Evolutionary conservation across 345 rosid genomes (phyloP).

Genomic region (Moringa oleifera): DNA sequence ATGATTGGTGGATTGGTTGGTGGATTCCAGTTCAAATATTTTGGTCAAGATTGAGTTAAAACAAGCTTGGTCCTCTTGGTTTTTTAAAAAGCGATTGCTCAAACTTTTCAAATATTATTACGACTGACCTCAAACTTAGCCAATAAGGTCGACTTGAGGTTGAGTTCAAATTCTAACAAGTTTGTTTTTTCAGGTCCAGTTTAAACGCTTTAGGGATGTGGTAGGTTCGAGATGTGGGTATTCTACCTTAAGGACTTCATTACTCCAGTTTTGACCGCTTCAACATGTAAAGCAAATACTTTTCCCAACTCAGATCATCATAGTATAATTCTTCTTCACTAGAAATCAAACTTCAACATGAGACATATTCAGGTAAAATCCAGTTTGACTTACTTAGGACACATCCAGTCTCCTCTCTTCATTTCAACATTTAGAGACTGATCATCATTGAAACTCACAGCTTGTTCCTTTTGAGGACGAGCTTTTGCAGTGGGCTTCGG

Average conservation of each 20-base stretch:
- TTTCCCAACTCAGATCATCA: background rate
- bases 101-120: no score
- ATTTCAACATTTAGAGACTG: conserved; percentile 41
- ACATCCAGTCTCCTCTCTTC: conserved; percentile 76
- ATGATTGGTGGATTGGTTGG: no score
- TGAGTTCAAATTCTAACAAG: no score
- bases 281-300: background rate
- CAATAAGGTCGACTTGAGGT: no score
- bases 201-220: no score
- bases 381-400: conserved; percentile 62
- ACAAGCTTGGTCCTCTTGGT: no score
- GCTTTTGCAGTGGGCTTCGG: conserved; percentile 39
- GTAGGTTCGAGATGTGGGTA: no score
- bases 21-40: no score
- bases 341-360: background rate
- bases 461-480: conserved; percentile 22
- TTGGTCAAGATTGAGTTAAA: no score
- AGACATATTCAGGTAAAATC: background rate
- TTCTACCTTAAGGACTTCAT: background rate
- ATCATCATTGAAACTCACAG: conserved; percentile 15
- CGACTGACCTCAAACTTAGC: no score
- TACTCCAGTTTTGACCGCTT: background rate
- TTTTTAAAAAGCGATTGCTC: no score
- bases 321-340: background rate
- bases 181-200: no score